Conservation (phyloP, 2,329 filamentous ascomycete genomes). For the Fusarium devonianum region DNA sequence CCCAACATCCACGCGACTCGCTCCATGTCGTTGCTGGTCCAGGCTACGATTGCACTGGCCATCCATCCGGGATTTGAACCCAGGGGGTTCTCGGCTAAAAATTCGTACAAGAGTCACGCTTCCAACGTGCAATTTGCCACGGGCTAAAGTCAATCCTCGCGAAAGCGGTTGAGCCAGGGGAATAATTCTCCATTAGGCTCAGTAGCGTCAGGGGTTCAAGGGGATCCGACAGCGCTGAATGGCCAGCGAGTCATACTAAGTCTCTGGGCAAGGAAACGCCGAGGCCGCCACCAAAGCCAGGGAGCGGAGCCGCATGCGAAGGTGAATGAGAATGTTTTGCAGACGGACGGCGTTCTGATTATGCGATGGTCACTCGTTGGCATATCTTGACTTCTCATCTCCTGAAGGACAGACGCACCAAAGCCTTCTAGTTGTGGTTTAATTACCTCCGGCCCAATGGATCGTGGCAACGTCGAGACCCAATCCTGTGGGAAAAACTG, state of each 20-base stretch:
- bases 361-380: neutral
- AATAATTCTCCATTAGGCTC: slow-evolving; percentile 19
- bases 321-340: neutral
- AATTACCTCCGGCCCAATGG: too few species aligned
- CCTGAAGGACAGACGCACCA: too few species aligned
- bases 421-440: too few species aligned
- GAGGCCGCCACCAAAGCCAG: slow-evolving; percentile 6
- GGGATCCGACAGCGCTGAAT: slow-evolving; percentile 21
- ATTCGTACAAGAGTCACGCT: too few species aligned
- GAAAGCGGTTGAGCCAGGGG: slow-evolving; percentile 3
- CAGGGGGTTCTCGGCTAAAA: too few species aligned
- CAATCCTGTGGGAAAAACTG: neutral
- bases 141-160: too few species aligned
- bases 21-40: too few species aligned
- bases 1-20: too few species aligned
- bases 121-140: too few species aligned
- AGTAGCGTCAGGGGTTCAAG: slow-evolving; percentile 20
- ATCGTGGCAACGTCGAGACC: neutral
- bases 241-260: slow-evolving; percentile 25
- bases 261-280: slow-evolving; percentile 14
- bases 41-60: too few species aligned
- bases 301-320: slow-evolving; percentile 10
- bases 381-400: neutral
- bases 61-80: too few species aligned
- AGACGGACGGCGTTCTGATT: too few species aligned